These are phyloP conservation scores for Vigna unguiculata DNA, from an alignment of 306 rosid species.

Conservation along the genomic window DNA sequence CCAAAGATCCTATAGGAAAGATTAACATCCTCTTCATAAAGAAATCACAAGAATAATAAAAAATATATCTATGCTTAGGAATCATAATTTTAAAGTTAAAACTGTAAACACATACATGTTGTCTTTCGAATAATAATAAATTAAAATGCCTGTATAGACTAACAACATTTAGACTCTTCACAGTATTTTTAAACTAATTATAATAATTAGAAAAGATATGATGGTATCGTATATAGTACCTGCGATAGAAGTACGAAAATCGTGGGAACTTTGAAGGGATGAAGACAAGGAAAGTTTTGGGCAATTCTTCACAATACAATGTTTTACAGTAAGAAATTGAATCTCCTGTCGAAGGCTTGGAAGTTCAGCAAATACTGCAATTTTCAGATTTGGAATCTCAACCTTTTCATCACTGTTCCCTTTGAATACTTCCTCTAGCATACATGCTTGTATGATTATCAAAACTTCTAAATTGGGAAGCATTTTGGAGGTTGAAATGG, in stretches of 20 bases:
- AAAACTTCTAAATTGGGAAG: neutral
- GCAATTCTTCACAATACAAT: neutral
- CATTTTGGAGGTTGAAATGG: neutral
- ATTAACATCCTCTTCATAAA: too few species aligned
- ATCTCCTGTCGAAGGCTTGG: neutral
- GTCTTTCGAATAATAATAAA: too few species aligned
- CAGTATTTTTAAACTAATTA: too few species aligned
- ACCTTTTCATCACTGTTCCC: neutral
- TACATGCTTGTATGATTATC: neutral
- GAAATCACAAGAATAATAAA: too few species aligned
- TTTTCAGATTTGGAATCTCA: neutral
- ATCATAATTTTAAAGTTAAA: too few species aligned
- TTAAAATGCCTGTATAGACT: too few species aligned
- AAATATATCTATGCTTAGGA: too few species aligned
- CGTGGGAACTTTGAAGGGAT: neutral
- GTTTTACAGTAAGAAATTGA: neutral
- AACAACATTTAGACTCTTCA: too few species aligned
- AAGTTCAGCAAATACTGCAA: neutral
- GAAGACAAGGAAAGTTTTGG: neutral
- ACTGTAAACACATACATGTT: too few species aligned
- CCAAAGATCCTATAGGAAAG: too few species aligned
- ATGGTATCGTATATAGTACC: neutral
- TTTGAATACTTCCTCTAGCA: neutral
- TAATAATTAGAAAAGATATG: too few species aligned
- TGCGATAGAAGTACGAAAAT: fast-evolving